Percentiles rank a stretch among this genome's conserved stretches.
Evolutionary conservation across 2,329 filamentous ascomycete genomes (phyloP).

Genomic region (Botryotinia narcissicola): DNA sequence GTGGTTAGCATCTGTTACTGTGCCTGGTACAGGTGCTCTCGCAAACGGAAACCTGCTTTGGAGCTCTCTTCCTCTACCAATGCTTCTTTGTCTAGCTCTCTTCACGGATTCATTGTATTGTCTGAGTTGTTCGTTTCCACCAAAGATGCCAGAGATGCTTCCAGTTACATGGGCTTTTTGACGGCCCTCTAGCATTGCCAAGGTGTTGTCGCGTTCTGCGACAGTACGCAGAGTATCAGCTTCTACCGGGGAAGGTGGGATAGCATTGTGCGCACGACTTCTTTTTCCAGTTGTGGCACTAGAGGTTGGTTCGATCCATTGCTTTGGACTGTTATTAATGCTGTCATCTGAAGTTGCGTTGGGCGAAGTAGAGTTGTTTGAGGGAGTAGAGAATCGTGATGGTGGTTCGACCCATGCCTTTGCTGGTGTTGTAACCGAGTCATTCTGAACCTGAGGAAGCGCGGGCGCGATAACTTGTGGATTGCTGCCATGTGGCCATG

Average conservation of each 20-base stretch:
- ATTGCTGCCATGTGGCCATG: background rate
- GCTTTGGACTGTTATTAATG: background rate
- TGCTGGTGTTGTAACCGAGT: background rate
- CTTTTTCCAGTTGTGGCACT: background rate
- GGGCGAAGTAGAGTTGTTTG: background rate
- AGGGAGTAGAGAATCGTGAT: background rate
- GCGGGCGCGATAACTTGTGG: background rate
- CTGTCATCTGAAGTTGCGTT: background rate
- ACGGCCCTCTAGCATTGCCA: background rate
- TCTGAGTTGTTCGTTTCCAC: background rate
- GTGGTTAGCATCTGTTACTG: background rate
- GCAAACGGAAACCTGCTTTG: background rate
- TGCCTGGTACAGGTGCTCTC: background rate
- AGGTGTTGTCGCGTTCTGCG: constrained; percentile 4
- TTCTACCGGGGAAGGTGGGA: background rate
- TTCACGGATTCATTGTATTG: background rate
- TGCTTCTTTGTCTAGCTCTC: background rate
- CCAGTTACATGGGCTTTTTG: background rate
- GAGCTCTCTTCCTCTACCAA: background rate
- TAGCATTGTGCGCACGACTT: background rate
- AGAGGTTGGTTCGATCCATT: background rate
- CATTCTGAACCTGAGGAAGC: background rate
- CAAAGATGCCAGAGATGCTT: background rate
- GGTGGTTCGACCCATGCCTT: background rate
- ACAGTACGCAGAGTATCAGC: background rate